Percentiles rank a stretch among this genome's conserved stretches.
phyloP scores from a whole-genome alignment of 1,284 basidiomycete species.

The Irpex lacteus region DNA sequence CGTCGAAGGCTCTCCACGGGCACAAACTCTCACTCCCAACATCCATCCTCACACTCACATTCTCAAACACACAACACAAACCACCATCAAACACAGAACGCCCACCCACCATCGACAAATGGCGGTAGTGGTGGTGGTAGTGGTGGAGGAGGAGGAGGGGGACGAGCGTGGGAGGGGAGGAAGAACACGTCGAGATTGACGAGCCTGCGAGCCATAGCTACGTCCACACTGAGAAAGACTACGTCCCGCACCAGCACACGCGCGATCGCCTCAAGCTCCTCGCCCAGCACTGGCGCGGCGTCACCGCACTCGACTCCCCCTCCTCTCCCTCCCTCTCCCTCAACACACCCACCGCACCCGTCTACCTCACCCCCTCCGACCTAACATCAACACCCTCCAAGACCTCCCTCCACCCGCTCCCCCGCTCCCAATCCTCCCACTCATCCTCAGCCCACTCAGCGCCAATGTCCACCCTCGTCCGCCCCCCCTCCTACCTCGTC shows the following conservation, averaged over 20 bases:
- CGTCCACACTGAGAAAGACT: conserved; percentile 46
- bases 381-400: conserved; percentile 19
- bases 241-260: conserved; percentile 48
- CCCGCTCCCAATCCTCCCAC: conserved; percentile 32
- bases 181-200: conserved; percentile 50
- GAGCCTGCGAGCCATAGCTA: conserved; percentile 38
- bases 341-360: conserved; percentile 26
- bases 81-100: conserved; percentile 4
- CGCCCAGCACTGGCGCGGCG: conserved; percentile 66
- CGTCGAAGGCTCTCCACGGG: conserved; percentile 38
- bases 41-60: background rate
- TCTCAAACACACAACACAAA: too few relatives aligned
- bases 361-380: conserved; percentile 29
- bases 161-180: conserved; percentile 28
- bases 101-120: too few relatives aligned
- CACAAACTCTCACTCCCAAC: background rate
- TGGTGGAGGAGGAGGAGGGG: too few relatives aligned
- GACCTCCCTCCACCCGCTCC: conserved; percentile 34
- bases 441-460: conserved; percentile 33
- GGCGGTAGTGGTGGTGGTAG: too few relatives aligned
- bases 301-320: conserved; percentile 49
- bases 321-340: conserved; percentile 16
- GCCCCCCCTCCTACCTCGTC: conserved; percentile 49
- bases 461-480: conserved; percentile 36
- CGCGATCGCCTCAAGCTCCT: conserved; percentile 53